Evolutionary conservation across 2,329 filamentous ascomycete species (phyloP), one percentile per base, ranked within the genome.

Genomic region (Sporothrix dimorphospora): DNA sequence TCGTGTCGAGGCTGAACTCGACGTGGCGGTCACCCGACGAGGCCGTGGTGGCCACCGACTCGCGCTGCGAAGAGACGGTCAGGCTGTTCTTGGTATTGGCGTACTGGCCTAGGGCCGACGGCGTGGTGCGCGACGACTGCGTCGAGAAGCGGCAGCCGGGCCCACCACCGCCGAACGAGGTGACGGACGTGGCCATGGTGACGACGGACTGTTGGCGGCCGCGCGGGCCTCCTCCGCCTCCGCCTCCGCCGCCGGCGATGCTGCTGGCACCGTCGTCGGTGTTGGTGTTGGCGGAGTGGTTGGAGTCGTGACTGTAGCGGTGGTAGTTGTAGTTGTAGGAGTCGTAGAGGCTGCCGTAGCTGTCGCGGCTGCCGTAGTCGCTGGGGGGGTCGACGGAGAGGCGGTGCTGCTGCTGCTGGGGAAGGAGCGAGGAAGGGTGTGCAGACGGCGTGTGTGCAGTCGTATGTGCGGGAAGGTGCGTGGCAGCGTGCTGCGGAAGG

Each of bases 171-270:
- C 61, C 61, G 7, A 40, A 79, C 5, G 68, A 70, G 24, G 80
- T 80, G 42, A 83, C 75, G 24, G 82, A 83, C 3, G 83, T 84
- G 42, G 81, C 81, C 34, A 80, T 75, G 1, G 83, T 84, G 47
- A 78, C 75, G 63, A 83, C 78, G 0, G 83, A 84, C 59, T 79
- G 80, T 40, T 81, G 79, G 51, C 80, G 78, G 42, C 76, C 78
- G 9, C 78, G 78, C 42, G 38, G 59, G 11, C n/a, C n/a, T 45
- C 59, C 59, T 42, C 21, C 38, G 2, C 38, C 59, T 27, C 38
- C 59, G 3, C 40, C 59, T 42, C 38, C 59, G 38, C 38, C 38
- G 4, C 21, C 38, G 6, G 38, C 59, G 59, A 65, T 45, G 59
- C 59, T 65, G 59, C 59, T 65, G n/a, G 38, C 59, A 65, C 59